Base-by-base conservation (phyloP, 1,284 basidiomycete species). In the Volvariella surrecta region DNA sequence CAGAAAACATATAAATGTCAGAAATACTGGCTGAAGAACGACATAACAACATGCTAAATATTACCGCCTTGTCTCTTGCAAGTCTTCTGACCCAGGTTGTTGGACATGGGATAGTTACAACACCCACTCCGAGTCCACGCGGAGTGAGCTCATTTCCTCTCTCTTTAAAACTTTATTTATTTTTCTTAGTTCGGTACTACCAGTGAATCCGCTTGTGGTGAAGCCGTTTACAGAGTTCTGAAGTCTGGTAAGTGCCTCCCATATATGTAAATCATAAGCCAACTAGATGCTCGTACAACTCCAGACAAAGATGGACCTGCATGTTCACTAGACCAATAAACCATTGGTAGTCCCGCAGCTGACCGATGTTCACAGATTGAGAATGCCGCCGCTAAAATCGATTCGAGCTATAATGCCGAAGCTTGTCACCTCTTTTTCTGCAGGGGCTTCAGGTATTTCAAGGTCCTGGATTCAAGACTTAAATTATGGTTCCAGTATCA, bases 341-440 rank as follows among this genome's bases (percentile, higher is more conserved):
- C 4, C 28, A 34, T 16, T 20, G 16, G 7, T n/a, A 18, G 37
- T 40, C 32, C 11, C 9, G 41, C 24, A 6, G 18, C 19, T 20
- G 1, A 18, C 13, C 37, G 16, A n/a, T 47, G 13, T 42, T 3
- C 24, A 6, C 24, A 63, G 61, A 62, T 64, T 40, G 61, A 64
- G 46, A 58, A 61, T 44, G 55, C 60, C 9, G 54, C 48, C 3
- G 47, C 50, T 3, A 60, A 58, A 48, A 48, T 56, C 6, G 61
- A 63, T 41, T 45, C 50, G 6, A 49, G 40, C 1, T 64, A 60
- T 50, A 57, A 66, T 45, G 56, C 60, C 20, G 50, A 51, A 13
- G 58, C 56, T 11, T 66, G 63, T 42, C 53, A 62, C 32, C 53
- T 65, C 11, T 66, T 55, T 48, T 62, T 66, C 52, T 64, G 64